These are phyloP conservation scores for Echium plantagineum DNA, from an alignment of 257 asterid genomes.

Conservation along the genomic window DNA sequence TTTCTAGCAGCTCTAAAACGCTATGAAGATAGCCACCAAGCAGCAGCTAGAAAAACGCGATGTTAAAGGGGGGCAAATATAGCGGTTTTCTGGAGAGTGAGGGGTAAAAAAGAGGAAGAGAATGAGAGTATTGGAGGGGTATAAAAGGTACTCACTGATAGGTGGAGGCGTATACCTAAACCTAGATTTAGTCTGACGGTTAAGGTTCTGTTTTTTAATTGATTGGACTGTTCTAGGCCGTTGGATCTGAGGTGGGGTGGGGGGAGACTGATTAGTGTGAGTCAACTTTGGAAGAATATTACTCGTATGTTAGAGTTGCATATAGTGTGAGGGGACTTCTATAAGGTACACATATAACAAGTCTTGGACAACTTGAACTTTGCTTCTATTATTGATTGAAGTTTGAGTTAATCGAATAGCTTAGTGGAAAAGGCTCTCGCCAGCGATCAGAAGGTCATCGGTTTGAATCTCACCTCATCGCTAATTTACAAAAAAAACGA, in stretches of 20 bases:
- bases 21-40: too few relatives aligned
- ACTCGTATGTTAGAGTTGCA: background rate
- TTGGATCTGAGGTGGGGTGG: background rate
- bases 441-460: too few relatives aligned
- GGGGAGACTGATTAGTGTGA: background rate
- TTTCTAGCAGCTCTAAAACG: background rate
- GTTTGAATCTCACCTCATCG: too few relatives aligned
- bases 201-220: background rate
- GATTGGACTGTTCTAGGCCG: background rate
- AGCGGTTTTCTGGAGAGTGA: conserved; percentile 3
- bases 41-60: background rate
- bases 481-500: too few relatives aligned
- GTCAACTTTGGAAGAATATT: background rate
- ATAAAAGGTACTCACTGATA: background rate
- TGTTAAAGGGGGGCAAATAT: background rate
- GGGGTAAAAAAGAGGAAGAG: background rate
- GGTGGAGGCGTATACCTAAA: background rate
- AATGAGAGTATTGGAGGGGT: background rate
- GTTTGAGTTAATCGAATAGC: too few relatives aligned
- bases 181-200: conserved; percentile 1
- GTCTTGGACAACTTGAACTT: background rate
- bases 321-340: too few relatives aligned
- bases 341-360: too few relatives aligned
- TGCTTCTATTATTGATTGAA: too few relatives aligned
- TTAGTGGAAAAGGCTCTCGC: too few relatives aligned